These are phyloP conservation scores for Rhizopus arrhizus DNA, from an alignment of 371 early-diverging fungal genomes.

Conservation along the genomic window DNA sequence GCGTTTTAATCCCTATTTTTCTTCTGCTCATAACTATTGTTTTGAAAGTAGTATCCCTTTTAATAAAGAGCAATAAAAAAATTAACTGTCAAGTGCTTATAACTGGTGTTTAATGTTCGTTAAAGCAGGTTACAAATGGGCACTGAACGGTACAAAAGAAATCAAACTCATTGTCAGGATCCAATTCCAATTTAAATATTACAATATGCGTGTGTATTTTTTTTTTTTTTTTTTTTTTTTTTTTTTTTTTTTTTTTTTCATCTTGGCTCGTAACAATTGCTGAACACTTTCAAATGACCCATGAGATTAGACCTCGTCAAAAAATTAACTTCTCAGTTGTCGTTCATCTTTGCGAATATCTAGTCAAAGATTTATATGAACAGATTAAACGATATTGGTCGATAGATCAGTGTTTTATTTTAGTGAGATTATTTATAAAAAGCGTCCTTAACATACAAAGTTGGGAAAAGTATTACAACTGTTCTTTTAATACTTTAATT, in stretches of 20 bases:
- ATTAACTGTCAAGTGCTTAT: too few relatives aligned
- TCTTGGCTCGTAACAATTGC: constrained; percentile 9
- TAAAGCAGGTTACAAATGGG: too few relatives aligned
- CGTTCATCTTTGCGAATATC: constrained; percentile 20
- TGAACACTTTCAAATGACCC: constrained; percentile 15
- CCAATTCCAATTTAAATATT: constrained; percentile 13
- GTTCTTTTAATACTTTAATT: constrained; percentile 20
- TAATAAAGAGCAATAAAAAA: too few relatives aligned
- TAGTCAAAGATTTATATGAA: constrained; percentile 23
- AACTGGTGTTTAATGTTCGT: too few relatives aligned
- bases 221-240: too few relatives aligned
- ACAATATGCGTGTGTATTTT: constrained; percentile 9
- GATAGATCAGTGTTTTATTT: constrained; percentile 22
- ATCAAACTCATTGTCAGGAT: constrained; percentile 17
- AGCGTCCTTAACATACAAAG: constrained; percentile 16
- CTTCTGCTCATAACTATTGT: too few relatives aligned
- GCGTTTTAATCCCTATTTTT: too few relatives aligned
- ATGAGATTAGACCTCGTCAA: constrained; percentile 13
- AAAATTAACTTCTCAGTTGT: constrained; percentile 13
- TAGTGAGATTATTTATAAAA: constrained; percentile 19
- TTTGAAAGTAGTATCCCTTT: too few relatives aligned
- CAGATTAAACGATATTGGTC: constrained; percentile 20
- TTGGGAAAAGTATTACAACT: constrained; percentile 21
- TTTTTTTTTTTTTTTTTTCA: constrained; percentile 9
- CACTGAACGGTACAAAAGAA: too few relatives aligned